These are phyloP conservation scores for Arctostaphylos glauca DNA, from an alignment of 148 eudicot species.

Conservation along the genomic window DNA sequence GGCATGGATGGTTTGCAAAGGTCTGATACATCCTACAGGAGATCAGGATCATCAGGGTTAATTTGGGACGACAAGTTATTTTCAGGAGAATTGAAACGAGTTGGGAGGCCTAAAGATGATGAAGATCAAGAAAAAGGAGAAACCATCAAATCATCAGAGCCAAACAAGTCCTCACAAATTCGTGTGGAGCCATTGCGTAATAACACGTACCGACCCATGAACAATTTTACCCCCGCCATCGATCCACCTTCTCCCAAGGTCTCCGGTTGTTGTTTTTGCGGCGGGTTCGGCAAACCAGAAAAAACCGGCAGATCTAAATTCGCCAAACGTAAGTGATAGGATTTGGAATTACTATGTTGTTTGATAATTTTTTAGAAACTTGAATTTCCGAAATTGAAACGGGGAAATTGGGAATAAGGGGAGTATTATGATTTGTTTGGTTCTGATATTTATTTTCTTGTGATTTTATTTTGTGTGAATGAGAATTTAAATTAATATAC, in stretches of 20 bases:
- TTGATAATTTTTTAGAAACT: too few relatives aligned
- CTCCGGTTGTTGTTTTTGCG: constrained; percentile 63
- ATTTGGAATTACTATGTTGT: background rate
- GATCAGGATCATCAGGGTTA: constrained; percentile 79
- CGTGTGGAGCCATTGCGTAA: constrained; percentile 25
- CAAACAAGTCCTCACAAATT: constrained; percentile 18
- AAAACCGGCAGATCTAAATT: background rate
- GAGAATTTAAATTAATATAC: background rate
- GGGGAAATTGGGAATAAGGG: too few relatives aligned
- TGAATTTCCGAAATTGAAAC: too few relatives aligned
- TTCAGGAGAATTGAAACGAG: constrained; percentile 40
- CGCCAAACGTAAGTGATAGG: constrained; percentile 22
- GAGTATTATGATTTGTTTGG: too few relatives aligned
- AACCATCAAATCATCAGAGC: background rate
- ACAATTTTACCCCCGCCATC: constrained; percentile 37
- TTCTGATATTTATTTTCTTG: background rate
- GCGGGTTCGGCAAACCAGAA: constrained; percentile 41
- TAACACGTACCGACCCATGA: constrained; percentile 30
- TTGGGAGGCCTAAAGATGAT: background rate
- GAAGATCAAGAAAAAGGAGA: constrained; percentile 14
- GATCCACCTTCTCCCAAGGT: constrained; percentile 87
- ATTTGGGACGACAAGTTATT: constrained; percentile 73
- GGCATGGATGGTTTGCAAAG: constrained; percentile 70
- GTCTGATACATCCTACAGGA: constrained; percentile 62
- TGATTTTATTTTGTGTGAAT: background rate